Base-by-base conservation (phyloP, 148 eudicot genomes). In the Salicornia ramosissima region DNA sequence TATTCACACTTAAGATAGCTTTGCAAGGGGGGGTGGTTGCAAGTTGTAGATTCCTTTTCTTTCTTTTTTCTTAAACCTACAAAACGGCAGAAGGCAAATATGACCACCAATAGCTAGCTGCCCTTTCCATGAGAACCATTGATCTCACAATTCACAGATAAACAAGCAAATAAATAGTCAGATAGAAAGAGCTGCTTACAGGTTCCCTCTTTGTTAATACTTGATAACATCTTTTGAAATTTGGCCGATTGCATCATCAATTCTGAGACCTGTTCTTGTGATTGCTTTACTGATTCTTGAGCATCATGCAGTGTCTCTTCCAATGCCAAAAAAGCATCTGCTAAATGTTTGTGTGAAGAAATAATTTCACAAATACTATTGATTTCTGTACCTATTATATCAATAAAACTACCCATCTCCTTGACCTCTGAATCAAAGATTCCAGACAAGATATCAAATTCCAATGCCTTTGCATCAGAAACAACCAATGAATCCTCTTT, bases 371-470 rank as follows among this genome's bases (percentile, higher is more conserved):
- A 66, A 43, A 80, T 80, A 74, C 66, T 78, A 43, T 33, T 52
- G 50, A 85, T 84, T 68, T 95, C 96, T 45, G 62, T 64, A 60
- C 74, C 79, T 71, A 95, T 65, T 49, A 65, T 73, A 50, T 80
- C 75, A 65, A 87, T 64, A 45, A 85, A 80, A 67, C 45, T 77
- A 62, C 79, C 81, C 57, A 87, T 65, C 73, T 85, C 93, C 40
- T 65, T 80, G 63, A 87, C 83, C 83, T 91, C 96, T 5, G 86
- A 83, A 76, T 91, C 88, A 76, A 87, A 80, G 70, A 87, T 66
- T 64, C 89, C 94, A 75, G 84, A 86, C 55, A 95, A 80, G 21
- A 86, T 68, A 80, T 91, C 89, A 71, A 87, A 91, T 73, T 95
- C 86, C 69, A 91, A 59, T 68, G 92, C 90, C 75, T 80, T 84